These are phyloP conservation scores for Arachnopeziza araneosa DNA, from an alignment of 2,329 filamentous ascomycete genomes.

Conservation along the genomic window DNA sequence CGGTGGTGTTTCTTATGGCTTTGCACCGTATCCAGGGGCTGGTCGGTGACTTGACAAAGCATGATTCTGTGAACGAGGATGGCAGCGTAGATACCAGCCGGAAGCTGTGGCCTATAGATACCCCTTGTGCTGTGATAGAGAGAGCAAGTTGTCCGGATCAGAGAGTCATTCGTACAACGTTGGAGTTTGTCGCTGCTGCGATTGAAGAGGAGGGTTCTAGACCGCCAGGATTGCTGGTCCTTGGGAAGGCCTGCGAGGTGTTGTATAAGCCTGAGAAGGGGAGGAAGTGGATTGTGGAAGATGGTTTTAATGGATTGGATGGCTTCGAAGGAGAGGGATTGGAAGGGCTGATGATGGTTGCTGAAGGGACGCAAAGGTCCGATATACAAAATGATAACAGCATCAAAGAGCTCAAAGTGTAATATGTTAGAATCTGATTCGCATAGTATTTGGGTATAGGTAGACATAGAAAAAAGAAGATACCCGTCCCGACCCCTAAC, in stretches of 20 bases:
- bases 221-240: slow-evolving; percentile 82
- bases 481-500: not conserved
- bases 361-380: slow-evolving; percentile 4
- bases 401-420: slow-evolving; percentile 16
- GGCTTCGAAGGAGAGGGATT: slow-evolving; percentile 12
- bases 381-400: slow-evolving; percentile 15
- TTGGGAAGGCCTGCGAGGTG: slow-evolving; percentile 78
- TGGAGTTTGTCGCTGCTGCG: slow-evolving; percentile 72
- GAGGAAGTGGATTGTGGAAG: slow-evolving; percentile 77
- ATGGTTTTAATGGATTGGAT: slow-evolving; percentile 75
- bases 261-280: slow-evolving; percentile 53
- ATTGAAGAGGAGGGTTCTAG: slow-evolving; percentile 85
- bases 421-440: not conserved
- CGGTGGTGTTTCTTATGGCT: slow-evolving; percentile 92
- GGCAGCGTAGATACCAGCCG: slow-evolving; percentile 31
- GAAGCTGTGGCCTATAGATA: slow-evolving; percentile 63
- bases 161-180: slow-evolving; percentile 80
- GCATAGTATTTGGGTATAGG: not conserved
- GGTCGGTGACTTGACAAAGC: slow-evolving; percentile 60
- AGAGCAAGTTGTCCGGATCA: slow-evolving; percentile 92
- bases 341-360: not conserved
- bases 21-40: slow-evolving; percentile 76
- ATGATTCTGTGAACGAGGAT: slow-evolving; percentile 31
- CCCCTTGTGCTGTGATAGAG: slow-evolving; percentile 89
- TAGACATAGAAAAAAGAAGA: not conserved